phyloP scores from a whole-genome alignment of 1,284 basidiomycete genomes.

The Ustilago esculenta region DNA sequence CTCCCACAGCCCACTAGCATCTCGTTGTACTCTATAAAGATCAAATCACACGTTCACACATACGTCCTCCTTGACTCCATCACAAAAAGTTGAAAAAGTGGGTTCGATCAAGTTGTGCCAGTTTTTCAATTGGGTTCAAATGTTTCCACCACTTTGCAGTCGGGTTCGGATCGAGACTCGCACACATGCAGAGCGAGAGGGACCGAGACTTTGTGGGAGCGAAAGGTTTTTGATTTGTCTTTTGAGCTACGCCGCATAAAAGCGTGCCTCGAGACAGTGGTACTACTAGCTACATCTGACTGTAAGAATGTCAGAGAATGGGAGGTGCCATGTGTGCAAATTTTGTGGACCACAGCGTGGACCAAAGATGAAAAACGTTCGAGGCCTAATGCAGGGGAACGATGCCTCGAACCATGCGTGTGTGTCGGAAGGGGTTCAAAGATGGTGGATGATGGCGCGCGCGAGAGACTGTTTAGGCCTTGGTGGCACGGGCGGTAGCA shows the following conservation, averaged over 20 bases:
- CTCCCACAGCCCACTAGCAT: neutral
- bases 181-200: too few relatives aligned
- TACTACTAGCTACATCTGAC: slow-evolving; percentile 48
- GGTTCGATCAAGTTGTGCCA: too few relatives aligned
- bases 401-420: slow-evolving; percentile 2
- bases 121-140: too few relatives aligned
- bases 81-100: neutral
- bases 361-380: too few relatives aligned
- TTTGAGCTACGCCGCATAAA: neutral
- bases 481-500: slow-evolving; percentile 53
- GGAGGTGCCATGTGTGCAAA: slow-evolving; percentile 2
- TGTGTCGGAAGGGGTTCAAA: slow-evolving; percentile 3
- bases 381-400: too few relatives aligned
- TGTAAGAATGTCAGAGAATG: slow-evolving; percentile 3
- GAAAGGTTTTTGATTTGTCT: slow-evolving; percentile 13
- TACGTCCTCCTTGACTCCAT: neutral
- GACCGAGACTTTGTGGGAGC: neutral
- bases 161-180: too few relatives aligned
- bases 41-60: slow-evolving; percentile 3
- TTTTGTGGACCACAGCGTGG: slow-evolving; percentile 7
- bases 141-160: too few relatives aligned
- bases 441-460: slow-evolving; percentile 1
- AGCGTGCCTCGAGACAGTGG: slow-evolving; percentile 9
- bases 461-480: slow-evolving; percentile 24
- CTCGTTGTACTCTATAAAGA: slow-evolving; percentile 11